Evolutionary conservation across 306 rosid genomes (phyloP), one percentile per base, ranked within the genome.

Genomic region (Abrus precatorius): DNA sequence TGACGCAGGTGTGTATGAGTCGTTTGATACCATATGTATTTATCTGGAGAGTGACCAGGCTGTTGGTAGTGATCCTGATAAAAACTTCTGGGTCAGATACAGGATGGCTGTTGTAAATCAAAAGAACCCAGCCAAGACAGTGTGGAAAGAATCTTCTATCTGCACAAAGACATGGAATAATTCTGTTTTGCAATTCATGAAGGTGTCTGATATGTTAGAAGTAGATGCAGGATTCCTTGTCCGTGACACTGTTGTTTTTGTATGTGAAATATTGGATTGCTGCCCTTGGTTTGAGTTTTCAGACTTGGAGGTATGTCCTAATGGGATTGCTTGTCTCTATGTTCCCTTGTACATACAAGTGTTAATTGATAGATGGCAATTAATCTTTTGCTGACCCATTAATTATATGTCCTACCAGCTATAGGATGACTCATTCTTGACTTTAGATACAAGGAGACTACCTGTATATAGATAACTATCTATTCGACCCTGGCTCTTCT

Each of bases 231-330:
- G 98, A 77, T 96, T 93, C 86, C 99, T 96, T 77, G 90, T 90
- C 66, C 94, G 97, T 65, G 98, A 96, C 82, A 87, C 98, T 5
- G 98, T 96, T 86, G 91, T 96, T 88, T 96, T 96, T 84, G 92
- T 96, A 9, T 96, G 99, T 83, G 99, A 96, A 85, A 96, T 96
- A 81, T 88, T 96, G 89, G 99, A 96, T 84, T 96, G 97, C 90
- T 93, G 98, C 87, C 99, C 99, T 56, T 96, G 99, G 99, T 96
- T 96, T 88, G 99, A 96, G 85, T 96, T 96, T 88, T 93, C 99
- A 43, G 99, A 96, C 82, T 89, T 96, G 55, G 99, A 96, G 97
- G 99, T 92, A 62, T 75, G 97, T 85, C 75, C 86, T 76, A 81
- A 28, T 40, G 34, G 30, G 85, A 53, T 44, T 69, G 68, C 76